Evolutionary conservation across 495 filamentous ascomycete species (phyloP), one percentile per base, ranked within the genome.

Genomic region (Penicillium maclennaniae): DNA sequence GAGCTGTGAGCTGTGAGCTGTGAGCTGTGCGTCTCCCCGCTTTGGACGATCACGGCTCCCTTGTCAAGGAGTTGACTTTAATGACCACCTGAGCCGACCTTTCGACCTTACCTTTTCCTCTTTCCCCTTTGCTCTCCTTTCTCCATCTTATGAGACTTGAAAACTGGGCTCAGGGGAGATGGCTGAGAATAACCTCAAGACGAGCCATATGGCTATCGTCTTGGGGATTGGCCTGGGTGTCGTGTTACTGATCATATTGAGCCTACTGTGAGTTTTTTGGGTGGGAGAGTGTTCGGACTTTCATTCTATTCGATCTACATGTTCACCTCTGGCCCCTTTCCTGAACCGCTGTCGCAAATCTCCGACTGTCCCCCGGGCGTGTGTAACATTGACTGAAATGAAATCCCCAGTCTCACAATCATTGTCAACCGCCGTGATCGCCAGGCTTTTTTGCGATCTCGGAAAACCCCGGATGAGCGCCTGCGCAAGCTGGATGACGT

Each of bases 401-500:
- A 34, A 34, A 7, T 17, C 38, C 38, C 10, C 23, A 75, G 72
- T 19, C 55, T 76, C 26, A 68, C 67, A 1, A 58, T 74, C 20
- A 59, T 72, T 48, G 48, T 74, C 59, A 72, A 72, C 54, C 69
- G 72, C 16, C 68, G 69, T 23, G 62, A 69, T 50, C 64, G 59
- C 41, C 63, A 51, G 34, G 44, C 65, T 31, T 47, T 58, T 19
- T 45, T 60, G 21, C 60, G 61, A 23, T 58, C 55, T 17, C 61
- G 45, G 23, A 69, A 69, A 40, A 63, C 63, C 36, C 63, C 68
- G 1, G 48, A 58, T 43, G 69, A 72, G 39, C 68, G 71, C 17
- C 54, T 77, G 58, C 67, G 65, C 43, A 71, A 60, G 45, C 56
- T 77, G 17, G 71, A 77, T 43, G 67, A 62, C 19, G 70, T 74